Percentiles rank a stretch among this genome's conserved stretches.
phyloP scores from a whole-genome alignment of 345 rosid species.

The Eucalyptus polybractea region DNA sequence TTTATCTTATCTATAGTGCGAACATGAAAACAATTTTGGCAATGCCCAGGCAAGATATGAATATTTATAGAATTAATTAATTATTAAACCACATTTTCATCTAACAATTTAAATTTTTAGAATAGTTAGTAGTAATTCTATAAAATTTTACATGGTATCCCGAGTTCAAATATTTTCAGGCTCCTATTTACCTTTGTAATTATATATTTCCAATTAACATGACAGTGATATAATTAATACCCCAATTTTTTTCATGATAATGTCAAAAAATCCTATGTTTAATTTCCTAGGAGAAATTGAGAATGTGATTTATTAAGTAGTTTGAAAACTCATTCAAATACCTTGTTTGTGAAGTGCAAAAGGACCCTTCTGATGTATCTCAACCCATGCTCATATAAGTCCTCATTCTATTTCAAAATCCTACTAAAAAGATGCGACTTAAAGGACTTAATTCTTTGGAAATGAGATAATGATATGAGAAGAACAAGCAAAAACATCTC shows the following conservation, averaged over 20 bases:
- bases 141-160: too few relatives aligned
- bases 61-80: neutral
- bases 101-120: accelerated
- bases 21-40: neutral
- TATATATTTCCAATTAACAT: too few relatives aligned
- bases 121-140: too few relatives aligned
- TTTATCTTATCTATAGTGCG: neutral
- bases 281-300: too few relatives aligned
- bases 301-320: too few relatives aligned
- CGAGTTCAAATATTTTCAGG: too few relatives aligned
- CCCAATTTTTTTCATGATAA: too few relatives aligned
- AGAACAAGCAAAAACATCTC: too few relatives aligned
- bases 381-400: neutral
- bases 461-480: neutral
- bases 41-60: neutral
- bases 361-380: neutral
- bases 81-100: too few relatives aligned
- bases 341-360: neutral
- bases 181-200: accelerated
- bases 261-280: too few relatives aligned
- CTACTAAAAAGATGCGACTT: neutral
- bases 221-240: too few relatives aligned
- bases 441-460: neutral
- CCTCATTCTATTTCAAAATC: neutral
- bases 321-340: too few relatives aligned